Base-by-base conservation (phyloP, 2,329 filamentous ascomycete genomes). In the Thelonectria rubi region DNA sequence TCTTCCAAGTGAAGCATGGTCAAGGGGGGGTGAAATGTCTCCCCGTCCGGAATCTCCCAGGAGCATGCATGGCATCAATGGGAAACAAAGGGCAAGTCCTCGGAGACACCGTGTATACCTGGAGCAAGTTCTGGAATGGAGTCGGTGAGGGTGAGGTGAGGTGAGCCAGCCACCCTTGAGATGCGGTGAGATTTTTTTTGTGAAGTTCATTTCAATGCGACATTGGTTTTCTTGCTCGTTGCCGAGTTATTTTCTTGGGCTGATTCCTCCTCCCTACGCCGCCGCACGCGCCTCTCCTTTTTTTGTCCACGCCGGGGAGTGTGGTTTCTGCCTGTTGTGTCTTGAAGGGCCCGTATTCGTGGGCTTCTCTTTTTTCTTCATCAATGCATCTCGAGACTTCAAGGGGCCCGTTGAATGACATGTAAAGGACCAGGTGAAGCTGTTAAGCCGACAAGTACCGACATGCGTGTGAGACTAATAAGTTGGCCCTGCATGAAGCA, bases 31-130 rank as follows among this genome's bases (percentile, higher is more conserved):
- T n/a, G n/a, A n/a, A n/a, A n/a, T n/a, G n/a, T n/a, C n/a, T n/a
- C n/a, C n/a, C n/a, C n/a, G n/a, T n/a, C n/a, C n/a, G n/a, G n/a
- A n/a, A n/a, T n/a, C n/a, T n/a, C n/a, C n/a, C n/a, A n/a, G n/a
- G n/a, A n/a, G n/a, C n/a, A 40, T 43, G 32, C 17, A 51, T 58
- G 47, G 34, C 45, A 2, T 9, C 24, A 15, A 43, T 20, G 10
- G 50, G 43, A 39, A 20, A 45, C 24, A 55, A 39, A 26, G 52
- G 46, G 42, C 51, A 39, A 42, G 48, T 9, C n/a, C 43, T 40
- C 53, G 58, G 53, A 53, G 48, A 48, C 54, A 48, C 58, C 58
- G 58, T 53, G n/a, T 37, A 39, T 42, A 21, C 17, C 34, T 37
- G 15, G 12, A 14, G 11, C 34, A 7, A 15, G 34, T 14, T 37